These are phyloP conservation scores for Colletotrichum sp. DNA, from an alignment of 2,329 filamentous ascomycete species.

Conservation along the genomic window DNA sequence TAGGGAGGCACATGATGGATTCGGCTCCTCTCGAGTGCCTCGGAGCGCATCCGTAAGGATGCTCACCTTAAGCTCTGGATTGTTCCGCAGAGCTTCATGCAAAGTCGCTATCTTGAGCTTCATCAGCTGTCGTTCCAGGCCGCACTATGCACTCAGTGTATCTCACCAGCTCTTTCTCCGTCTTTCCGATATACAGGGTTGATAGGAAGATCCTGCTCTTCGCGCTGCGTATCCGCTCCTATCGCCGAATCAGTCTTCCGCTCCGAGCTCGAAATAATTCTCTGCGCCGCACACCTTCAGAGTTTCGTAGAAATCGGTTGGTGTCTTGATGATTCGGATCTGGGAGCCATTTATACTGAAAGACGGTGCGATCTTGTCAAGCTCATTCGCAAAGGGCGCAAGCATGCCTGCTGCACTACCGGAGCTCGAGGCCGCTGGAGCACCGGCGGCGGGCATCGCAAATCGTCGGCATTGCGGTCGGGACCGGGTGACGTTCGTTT, in stretches of 20 bases:
- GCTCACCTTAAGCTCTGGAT: slow-evolving; percentile 79
- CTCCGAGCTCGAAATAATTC: background rate
- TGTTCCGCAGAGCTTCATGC: slow-evolving; percentile 73
- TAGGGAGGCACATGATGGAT: slow-evolving; percentile 86
- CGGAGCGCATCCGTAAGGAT: slow-evolving; percentile 91
- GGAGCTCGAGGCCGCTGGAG: slow-evolving; percentile 23
- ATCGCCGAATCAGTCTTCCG: background rate
- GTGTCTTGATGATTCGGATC: slow-evolving; percentile 79
- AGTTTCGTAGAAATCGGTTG: slow-evolving; percentile 88
- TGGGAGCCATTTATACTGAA: slow-evolving; percentile 85
- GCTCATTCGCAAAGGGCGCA: slow-evolving; percentile 67
- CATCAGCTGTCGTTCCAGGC: background rate
- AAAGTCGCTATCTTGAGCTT: slow-evolving; percentile 73
- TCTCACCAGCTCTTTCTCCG: slow-evolving; percentile 80
- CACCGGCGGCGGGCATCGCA: slow-evolving; percentile 17
- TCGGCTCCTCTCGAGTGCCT: slow-evolving; percentile 87
- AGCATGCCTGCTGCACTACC: slow-evolving; percentile 44
- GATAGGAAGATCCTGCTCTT: slow-evolving; percentile 85
- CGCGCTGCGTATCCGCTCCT: slow-evolving; percentile 83
- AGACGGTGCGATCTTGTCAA: slow-evolving; percentile 89
- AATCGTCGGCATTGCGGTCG: slow-evolving; percentile 21
- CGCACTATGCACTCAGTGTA: background rate
- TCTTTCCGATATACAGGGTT: slow-evolving; percentile 96
- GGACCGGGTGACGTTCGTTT: background rate
- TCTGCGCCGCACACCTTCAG: slow-evolving; percentile 70